Evolutionary conservation across 1,284 basidiomycete genomes (phyloP), one percentile per base, ranked within the genome.

Genomic region (Leccinum subfulvum): DNA sequence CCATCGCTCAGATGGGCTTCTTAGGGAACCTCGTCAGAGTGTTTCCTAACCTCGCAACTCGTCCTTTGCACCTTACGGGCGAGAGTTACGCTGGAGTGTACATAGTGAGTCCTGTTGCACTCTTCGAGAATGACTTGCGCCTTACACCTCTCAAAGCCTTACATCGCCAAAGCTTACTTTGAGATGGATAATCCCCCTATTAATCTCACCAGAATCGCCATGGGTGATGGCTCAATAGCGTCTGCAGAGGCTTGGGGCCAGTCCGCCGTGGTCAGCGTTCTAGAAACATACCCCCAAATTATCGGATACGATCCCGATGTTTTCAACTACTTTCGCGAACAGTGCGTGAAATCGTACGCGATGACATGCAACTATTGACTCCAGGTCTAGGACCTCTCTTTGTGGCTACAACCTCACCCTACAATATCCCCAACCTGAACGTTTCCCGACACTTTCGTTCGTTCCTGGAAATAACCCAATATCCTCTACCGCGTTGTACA

Each of bases 211-310:
- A 87, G 85, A 69, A 84, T 90, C 59, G 85, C 82, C 13, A 90
- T 91, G 57, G 89, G 89, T 16, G 87, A 91, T 72, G 88, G 86
- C 6, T 75, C 85, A 7, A 78, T 89, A 30, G 78, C 81, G 2
- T 78, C 81, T 18, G 77, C 68, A 23, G 76, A 80, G 53, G 80
- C 81, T 10, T 87, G 82, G 59, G 77, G 81, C 57, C 72, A 83
- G 26, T 66, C 85, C 0, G 84, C 87, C 18, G 80, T 84, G 10
- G 85, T 90, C 69, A 67, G 81, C 57, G 78, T 87, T 33, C 75
- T 91, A 13, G 83, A 89, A 74, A 90, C 89, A 2, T 89, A 84
- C 68, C 89, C 89, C 1, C 89, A 90, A 73, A 75, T 91, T 33
- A 89, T 91, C 55, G 85, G 82, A 26, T 91, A 89, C 68, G 85